Conservation (phyloP, 176 grass and related monocot genomes). For the Carex scoparia region DNA sequence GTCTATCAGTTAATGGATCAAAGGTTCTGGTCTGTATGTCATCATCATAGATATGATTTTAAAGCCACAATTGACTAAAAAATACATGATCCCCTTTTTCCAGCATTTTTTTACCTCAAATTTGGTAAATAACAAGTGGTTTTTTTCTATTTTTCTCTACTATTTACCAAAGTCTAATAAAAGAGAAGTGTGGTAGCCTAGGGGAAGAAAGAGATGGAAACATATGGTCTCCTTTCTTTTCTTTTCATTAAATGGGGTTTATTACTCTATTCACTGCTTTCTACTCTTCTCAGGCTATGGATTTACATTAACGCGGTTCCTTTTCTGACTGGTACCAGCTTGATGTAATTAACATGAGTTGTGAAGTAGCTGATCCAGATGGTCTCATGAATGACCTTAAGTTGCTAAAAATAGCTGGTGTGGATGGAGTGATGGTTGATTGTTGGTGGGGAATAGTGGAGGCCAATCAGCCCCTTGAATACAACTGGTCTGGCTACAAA, state of each 20-base stretch:
- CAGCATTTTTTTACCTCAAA: background rate
- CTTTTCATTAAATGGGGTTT: background rate
- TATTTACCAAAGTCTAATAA: background rate
- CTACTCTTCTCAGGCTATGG: background rate
- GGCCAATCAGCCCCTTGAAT: slow-evolving; percentile 44
- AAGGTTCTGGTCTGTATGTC: no score
- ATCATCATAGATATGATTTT: no score
- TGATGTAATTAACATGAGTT: slow-evolving; percentile 39
- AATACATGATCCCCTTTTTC: background rate
- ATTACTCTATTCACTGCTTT: background rate
- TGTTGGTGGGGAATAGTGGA: slow-evolving; percentile 96
- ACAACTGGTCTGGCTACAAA: slow-evolving; percentile 76
- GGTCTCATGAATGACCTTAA: slow-evolving; percentile 48
- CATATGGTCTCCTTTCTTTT: background rate
- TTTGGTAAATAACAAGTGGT: background rate
- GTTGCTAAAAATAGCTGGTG: slow-evolving; percentile 54
- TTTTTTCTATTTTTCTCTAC: background rate
- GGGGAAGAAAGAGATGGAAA: background rate
- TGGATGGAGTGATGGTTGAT: slow-evolving; percentile 88
- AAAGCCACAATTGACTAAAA: no score
- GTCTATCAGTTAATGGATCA: no score
- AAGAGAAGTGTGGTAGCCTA: background rate
- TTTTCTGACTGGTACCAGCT: slow-evolving; percentile 29
- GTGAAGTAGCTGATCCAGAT: slow-evolving; percentile 56
- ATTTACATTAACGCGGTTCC: background rate